These are phyloP conservation scores for Ramaria sp. DNA, from an alignment of 768 basidiomycete species.

Conservation along the genomic window DNA sequence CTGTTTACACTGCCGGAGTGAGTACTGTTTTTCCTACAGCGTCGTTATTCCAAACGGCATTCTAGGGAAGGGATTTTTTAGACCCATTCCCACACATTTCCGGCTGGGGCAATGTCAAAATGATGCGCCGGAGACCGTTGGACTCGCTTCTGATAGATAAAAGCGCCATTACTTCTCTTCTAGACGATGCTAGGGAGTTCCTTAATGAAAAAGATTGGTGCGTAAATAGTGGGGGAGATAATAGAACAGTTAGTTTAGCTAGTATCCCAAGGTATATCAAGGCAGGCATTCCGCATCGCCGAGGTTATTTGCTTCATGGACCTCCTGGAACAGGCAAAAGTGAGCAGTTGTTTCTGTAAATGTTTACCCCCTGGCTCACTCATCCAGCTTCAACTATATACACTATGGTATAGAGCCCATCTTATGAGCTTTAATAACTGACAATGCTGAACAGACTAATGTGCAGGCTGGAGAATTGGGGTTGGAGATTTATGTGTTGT, in stretches of 20 bases:
- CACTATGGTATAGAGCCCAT: constrained; percentile 27
- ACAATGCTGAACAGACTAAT: background rate
- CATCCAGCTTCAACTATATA: constrained; percentile 28
- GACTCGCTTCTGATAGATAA: constrained; percentile 41
- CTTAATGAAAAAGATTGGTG: constrained; percentile 41
- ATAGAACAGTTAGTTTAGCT: constrained; percentile 28
- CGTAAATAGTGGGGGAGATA: background rate
- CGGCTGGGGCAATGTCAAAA: constrained; percentile 2
- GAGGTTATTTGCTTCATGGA: constrained; percentile 47
- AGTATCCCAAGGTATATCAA: constrained; percentile 31
- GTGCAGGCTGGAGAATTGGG: constrained; percentile 13
- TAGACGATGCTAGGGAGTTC: constrained; percentile 43
- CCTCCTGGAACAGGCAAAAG: constrained; percentile 56
- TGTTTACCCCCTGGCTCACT: background rate
- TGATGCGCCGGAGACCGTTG: constrained; percentile 37
- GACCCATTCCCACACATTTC: too few relatives aligned
- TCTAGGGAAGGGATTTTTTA: too few relatives aligned
- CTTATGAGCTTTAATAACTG: background rate
- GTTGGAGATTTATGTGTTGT: constrained; percentile 28
- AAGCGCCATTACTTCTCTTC: constrained; percentile 34
- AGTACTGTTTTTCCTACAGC: background rate
- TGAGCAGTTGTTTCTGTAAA: constrained; percentile 17
- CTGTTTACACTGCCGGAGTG: background rate
- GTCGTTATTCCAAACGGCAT: too few relatives aligned
- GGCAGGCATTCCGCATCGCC: constrained; percentile 45